A percentile compares a stretch with the other conserved stretches of the same genome.
These are phyloP conservation scores for Elsinoe batatas DNA, from an alignment of 2,329 filamentous ascomycete species.

Conservation along the genomic window DNA sequence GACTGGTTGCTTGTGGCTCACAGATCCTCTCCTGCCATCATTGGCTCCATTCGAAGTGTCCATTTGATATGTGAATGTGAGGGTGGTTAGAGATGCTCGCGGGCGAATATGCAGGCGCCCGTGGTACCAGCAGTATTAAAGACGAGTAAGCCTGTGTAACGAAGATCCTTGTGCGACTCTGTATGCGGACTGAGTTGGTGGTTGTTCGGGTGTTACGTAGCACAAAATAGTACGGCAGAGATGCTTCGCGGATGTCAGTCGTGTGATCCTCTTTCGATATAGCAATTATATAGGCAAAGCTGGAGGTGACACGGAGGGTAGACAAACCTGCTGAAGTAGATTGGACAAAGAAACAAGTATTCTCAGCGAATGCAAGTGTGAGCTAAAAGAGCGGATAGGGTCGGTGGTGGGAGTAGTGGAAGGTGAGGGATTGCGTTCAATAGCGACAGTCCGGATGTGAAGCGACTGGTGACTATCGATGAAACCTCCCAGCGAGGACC, in stretches of 20 bases:
- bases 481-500: slow-evolving; percentile 9
- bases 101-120: background rate
- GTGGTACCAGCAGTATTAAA: background rate
- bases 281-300: background rate
- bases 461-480: slow-evolving; percentile 12
- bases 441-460: slow-evolving; percentile 4
- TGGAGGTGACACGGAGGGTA: background rate
- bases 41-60: slow-evolving; percentile 13
- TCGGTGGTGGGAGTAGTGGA: background rate
- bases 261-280: background rate
- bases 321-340: background rate
- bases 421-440: slow-evolving; percentile 6
- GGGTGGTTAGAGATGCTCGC: background rate
- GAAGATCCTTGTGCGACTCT: background rate
- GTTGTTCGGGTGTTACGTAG: background rate
- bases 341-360: slow-evolving; percentile 1
- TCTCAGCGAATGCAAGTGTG: background rate
- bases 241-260: slow-evolving; percentile 3
- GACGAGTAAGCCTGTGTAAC: background rate
- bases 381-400: slow-evolving; percentile 6
- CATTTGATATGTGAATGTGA: slow-evolving; percentile 2
- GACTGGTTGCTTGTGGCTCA: slow-evolving; percentile 12
- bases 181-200: background rate
- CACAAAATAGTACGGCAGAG: background rate
- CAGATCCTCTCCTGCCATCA: slow-evolving; percentile 11